A percentile compares a stretch with the other conserved stretches of the same genome.
Evolutionary conservation across 148 eudicot species (phyloP).

Genomic region (Fallopia convolvulus): DNA sequence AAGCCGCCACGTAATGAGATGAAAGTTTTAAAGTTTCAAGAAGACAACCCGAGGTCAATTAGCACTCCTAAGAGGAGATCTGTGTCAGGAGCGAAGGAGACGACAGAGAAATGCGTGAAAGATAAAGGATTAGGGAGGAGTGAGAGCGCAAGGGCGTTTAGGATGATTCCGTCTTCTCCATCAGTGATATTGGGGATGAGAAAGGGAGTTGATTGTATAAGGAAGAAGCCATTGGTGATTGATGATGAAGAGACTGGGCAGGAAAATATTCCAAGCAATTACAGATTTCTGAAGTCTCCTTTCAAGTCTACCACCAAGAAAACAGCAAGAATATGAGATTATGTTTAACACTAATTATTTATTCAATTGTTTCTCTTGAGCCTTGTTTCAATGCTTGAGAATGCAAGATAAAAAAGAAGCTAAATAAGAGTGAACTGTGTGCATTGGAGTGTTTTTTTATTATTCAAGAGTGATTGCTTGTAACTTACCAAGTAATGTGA

Average conservation of each 20-base stretch:
- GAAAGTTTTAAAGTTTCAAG: constrained; percentile 18
- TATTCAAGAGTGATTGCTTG: neutral
- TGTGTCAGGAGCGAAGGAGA: constrained; percentile 19
- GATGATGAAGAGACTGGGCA: constrained; percentile 43
- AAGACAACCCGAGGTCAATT: constrained; percentile 21
- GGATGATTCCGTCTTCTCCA: constrained; percentile 80
- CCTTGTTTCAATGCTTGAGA: constrained; percentile 10
- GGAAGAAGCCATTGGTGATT: constrained; percentile 60
- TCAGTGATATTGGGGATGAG: constrained; percentile 70
- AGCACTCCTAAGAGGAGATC: constrained; percentile 44
- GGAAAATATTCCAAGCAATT: constrained; percentile 22
- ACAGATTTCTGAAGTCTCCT: constrained; percentile 52
- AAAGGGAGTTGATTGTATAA: constrained; percentile 79
- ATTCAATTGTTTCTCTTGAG: neutral
- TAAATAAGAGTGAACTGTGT: neutral
- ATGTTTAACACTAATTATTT: neutral
- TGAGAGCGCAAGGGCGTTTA: constrained; percentile 68
- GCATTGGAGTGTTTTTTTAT: neutral
- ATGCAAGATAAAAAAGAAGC: neutral
- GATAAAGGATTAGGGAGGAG: constrained; percentile 45
- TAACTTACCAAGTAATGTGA: neutral
- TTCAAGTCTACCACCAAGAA: constrained; percentile 62
- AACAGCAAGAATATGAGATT: constrained; percentile 45
- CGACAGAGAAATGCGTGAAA: constrained; percentile 26
- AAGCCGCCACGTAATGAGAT: constrained; percentile 42